Conservation (phyloP, 768 basidiomycete species). For the Clathrus columnatus region DNA sequence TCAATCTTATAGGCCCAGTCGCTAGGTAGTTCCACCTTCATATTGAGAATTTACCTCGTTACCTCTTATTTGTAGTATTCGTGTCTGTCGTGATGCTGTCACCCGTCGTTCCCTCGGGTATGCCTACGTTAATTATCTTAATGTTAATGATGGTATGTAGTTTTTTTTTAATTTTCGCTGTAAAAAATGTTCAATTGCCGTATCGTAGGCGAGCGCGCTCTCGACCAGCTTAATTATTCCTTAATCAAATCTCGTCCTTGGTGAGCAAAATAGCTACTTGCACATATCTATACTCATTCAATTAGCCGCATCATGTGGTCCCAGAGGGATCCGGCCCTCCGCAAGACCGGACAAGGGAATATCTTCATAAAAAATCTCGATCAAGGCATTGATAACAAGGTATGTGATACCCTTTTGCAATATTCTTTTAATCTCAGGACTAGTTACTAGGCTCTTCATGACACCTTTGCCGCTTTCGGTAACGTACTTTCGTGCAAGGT, state of each 20-base stretch:
- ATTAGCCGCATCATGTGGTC: constrained; percentile 99
- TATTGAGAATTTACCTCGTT: background rate
- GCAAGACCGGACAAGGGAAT: constrained; percentile 99
- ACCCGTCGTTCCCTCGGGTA: constrained; percentile 99
- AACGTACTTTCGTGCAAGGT: constrained; percentile 99
- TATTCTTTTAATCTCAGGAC: constrained; percentile 6
- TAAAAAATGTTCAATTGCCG: constrained; percentile 10
- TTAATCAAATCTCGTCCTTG: constrained; percentile 97
- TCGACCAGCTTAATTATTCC: constrained; percentile 99
- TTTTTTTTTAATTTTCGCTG: background rate
- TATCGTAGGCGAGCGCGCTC: constrained; percentile 80
- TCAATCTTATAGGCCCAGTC: constrained; percentile 99
- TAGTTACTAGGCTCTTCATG: constrained; percentile 82
- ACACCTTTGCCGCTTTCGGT: constrained; percentile 98
- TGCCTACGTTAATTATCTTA: constrained; percentile 99
- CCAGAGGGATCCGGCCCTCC: constrained; percentile 97
- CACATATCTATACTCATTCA: constrained; percentile 10
- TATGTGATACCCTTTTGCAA: constrained; percentile 19
- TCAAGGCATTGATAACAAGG: constrained; percentile 96
- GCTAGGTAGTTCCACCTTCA: constrained; percentile 57
- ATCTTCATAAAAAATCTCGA: constrained; percentile 99
- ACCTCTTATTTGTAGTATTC: constrained; percentile 52
- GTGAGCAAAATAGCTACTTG: constrained; percentile 32
- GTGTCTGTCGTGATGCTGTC: constrained; percentile 99
- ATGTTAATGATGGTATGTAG: constrained; percentile 76